Base-by-base conservation (phyloP, 2,329 filamentous ascomycete species). In the Colletotrichum lindemuthianum region DNA sequence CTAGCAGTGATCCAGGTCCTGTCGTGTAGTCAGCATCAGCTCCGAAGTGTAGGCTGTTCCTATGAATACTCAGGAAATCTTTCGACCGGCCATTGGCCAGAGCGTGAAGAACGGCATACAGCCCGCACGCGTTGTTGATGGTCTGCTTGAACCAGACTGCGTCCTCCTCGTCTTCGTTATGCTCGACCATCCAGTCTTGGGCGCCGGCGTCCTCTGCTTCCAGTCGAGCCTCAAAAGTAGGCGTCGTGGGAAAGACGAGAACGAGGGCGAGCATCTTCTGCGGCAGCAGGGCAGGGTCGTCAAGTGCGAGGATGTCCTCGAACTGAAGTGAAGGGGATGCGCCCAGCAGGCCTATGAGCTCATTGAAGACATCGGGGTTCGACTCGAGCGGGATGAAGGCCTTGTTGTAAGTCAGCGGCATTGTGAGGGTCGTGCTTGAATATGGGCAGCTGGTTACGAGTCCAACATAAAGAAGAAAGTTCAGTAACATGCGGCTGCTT, bases 101-200 rank as follows among this genome's bases (percentile, higher is more conserved):
- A 3, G 84, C 84, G 74, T 92, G 90, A 2, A 92, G 73, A 2
- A 92, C 77, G 0, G 84, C 90, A 70, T 91, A 90, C 16, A 92
- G 78, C 0, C 90, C 89, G 71, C 89, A 92, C 2, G 90, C 88
- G 71, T 92, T 91, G 67, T 87, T 82, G 71, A 92, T 92, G 0
- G 88, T 92, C 72, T 92, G 89, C 71, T 87, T 88, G 76, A 89
- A 91, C 89, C 89, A 92, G n/a, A 90, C 75, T 0, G 90, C 86
- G n/a, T 86, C 82, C 67, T 91, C 88, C 2, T 75, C 70, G 4
- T 82, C 75, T 1, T 88, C 88, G 34, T 49, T 16, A 10, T 61
- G 59, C 15, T 33, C 55, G 2, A 65, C 58, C 40, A 49, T 49
- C 63, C 72, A 70, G 15, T 69, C 59, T 8, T 52, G n/a, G 0